Evolutionary conservation across 78 protist genomes (phyloP), one percentile per base, ranked within the genome.

Genomic region (Dictyostelium capitatum): DNA sequence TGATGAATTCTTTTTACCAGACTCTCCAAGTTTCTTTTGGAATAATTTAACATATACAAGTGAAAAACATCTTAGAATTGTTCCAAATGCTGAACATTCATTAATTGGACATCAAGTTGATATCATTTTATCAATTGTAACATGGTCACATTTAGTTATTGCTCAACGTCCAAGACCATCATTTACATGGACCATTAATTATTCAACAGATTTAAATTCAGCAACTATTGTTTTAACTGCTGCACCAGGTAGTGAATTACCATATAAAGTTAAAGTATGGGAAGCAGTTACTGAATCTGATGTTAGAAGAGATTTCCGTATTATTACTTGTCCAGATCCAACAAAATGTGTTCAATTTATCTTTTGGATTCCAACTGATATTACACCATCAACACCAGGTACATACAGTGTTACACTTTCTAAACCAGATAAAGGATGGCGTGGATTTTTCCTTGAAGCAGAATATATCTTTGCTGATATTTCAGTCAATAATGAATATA

Each of bases 11-110:
- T 95, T 95, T 94, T 17, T 82, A 37, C 84, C 83, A 74, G 94
- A 87, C 64, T 62, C 75, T 23, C 80, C 79, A 74, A 9, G 23
- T 15, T 73, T 80, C 80, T 89, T 72, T 73, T 95, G 79, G 79
- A 30, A 48, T 74, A 43, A 81, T 25, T 79, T 89, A 54, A 67
- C 75, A 25, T 37, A 32, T 28, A 43, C 56, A 17, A 90, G 85
- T 8, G 96, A 95, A 20, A 72, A 77, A 53, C 91, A 77, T 75
- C 51, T 75, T 17, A 77, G 93, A 70, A 9, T 89, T 0, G 92
- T 95, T 46, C 94, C 93, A 73, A 95, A 95, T 80, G 94, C 96
- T 5, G 96, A 95, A 79, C 96, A 95, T 78, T 72, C 90, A 30
- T 85, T 95, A n/a, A 30, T 59, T 8, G 91, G 91, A 23, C 89